Evolutionary conservation across 202 grass and related monocot genomes (phyloP), one percentile per base, ranked within the genome.

Genomic region (Panicum hallii): DNA sequence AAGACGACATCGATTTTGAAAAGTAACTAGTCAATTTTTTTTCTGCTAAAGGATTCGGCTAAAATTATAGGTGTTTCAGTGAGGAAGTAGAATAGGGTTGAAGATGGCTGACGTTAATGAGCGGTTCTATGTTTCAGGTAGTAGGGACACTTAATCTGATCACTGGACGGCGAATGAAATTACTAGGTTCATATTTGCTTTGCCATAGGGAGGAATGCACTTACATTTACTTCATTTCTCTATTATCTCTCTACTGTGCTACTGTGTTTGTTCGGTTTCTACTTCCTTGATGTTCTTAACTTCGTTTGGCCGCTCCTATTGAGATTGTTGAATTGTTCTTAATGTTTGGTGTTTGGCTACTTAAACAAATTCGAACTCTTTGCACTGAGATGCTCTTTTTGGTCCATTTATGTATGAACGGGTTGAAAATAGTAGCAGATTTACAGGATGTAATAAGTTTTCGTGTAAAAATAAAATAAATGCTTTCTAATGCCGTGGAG

Each of bases 301-400:
- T 75, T 80, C 17, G 8, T 34, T 62, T 62, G 49, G 20, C 15
- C 68, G 11, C 32, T 66, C 15, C 66, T 43, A 48, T 40, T 88
- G 41, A 45, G 65, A 64, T 55, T 38, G 7, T 52, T 62, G 34
- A 49, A 61, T 20, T 48, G 12, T 11, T 69, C 7, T 70, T 66
- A 47, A 57, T 58, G 13, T 82, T 70, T 72, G 50, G 48, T 45
- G 36, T 40, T 62, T 43, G 17, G 46, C 34, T 73, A 16, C 38
- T 36, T 46, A 68, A 65, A 40, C 40, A 9, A 68, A 1, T n/a
- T 63, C 15, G 0, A 46, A 7, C 58, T 74, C 11, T 63, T 63
- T 42, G 30, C 12, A 30, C 1, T 48, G 20, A 48, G 55, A 30
- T 76, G 15, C 45, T 68, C 43, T 40, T 26, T 53, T 41, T 70